These are phyloP conservation scores for Hygrophila difformis DNA, from an alignment of 257 asterid species.

Conservation along the genomic window DNA sequence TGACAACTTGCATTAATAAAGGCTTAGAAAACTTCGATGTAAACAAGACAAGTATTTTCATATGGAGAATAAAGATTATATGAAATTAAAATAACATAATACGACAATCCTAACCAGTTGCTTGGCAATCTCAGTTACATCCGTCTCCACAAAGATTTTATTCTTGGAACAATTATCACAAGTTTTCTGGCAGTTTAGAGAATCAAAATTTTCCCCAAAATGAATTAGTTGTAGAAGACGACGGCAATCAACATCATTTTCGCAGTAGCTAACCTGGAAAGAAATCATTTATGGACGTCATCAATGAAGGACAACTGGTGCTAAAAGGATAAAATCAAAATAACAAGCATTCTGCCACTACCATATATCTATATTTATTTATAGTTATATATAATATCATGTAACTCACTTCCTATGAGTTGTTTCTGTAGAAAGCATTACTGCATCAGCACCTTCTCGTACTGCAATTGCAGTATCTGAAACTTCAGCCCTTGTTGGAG, in stretches of 20 bases:
- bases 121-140: slow-evolving; percentile 70
- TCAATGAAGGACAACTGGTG: too few species aligned
- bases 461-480: too few species aligned
- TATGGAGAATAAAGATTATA: background rate
- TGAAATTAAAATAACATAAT: background rate
- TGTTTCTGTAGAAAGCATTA: too few species aligned
- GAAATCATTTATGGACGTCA: too few species aligned
- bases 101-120: slow-evolving; percentile 57
- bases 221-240: slow-evolving; percentile 92
- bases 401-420: too few species aligned
- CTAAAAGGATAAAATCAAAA: too few species aligned
- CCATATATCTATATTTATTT: too few species aligned
- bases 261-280: slow-evolving; percentile 90
- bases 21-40: slow-evolving; percentile 3
- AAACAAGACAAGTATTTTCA: slow-evolving; percentile 3
- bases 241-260: slow-evolving; percentile 88
- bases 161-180: slow-evolving; percentile 86
- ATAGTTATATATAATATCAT: too few species aligned
- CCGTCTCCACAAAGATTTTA: slow-evolving; percentile 66
- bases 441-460: too few species aligned
- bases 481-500: too few species aligned
- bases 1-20: slow-evolving; percentile 1
- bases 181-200: slow-evolving; percentile 69
- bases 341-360: too few species aligned
- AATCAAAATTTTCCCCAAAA: slow-evolving; percentile 93